phyloP scores from a whole-genome alignment of 2,329 filamentous ascomycete species.

The Fusarium continuum region DNA sequence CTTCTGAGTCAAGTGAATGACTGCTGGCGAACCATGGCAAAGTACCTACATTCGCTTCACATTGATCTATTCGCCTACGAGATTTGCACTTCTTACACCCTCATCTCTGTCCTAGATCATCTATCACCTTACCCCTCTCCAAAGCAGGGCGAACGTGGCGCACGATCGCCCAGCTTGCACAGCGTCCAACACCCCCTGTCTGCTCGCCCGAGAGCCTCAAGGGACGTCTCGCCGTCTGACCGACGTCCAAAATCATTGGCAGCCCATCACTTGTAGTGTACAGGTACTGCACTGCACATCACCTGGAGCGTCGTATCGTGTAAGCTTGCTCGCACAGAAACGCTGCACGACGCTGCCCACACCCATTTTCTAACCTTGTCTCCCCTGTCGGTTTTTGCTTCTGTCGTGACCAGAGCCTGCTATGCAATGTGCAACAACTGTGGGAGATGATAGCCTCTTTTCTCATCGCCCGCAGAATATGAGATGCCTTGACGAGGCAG shows the following conservation, averaged over 20 bases:
- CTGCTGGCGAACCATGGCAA: constrained; percentile 19
- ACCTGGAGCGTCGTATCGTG: constrained; percentile 26
- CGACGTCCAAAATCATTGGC: constrained; percentile 15
- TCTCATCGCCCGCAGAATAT: constrained; percentile 41
- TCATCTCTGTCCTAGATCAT: constrained; percentile 23
- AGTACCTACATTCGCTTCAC: constrained; percentile 38
- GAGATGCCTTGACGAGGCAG: constrained; percentile 31
- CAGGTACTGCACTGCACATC: constrained; percentile 11
- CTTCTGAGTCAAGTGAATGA: not conserved
- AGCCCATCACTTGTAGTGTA: constrained; percentile 4
- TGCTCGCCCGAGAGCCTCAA: constrained; percentile 36
- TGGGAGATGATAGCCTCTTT: constrained; percentile 27
- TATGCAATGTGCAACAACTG: constrained; percentile 38
- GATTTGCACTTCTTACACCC: constrained; percentile 34
- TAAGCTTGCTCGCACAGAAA: constrained; percentile 15
- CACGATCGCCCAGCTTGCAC: constrained; percentile 38
- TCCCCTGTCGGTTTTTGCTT: constrained; percentile 23
- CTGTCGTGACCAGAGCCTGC: constrained; percentile 19
- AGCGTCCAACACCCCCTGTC: constrained; percentile 17
- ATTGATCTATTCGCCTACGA: constrained; percentile 35
- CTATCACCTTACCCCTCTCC: constrained; percentile 21
- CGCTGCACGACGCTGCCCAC: constrained; percentile 26
- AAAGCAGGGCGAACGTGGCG: constrained; percentile 43
- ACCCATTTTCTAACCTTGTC: constrained; percentile 16
- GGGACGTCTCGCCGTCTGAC: constrained; percentile 20